Evolutionary conservation across 257 asterid species (phyloP).

Genomic region (Solanum pinnatisectum): DNA sequence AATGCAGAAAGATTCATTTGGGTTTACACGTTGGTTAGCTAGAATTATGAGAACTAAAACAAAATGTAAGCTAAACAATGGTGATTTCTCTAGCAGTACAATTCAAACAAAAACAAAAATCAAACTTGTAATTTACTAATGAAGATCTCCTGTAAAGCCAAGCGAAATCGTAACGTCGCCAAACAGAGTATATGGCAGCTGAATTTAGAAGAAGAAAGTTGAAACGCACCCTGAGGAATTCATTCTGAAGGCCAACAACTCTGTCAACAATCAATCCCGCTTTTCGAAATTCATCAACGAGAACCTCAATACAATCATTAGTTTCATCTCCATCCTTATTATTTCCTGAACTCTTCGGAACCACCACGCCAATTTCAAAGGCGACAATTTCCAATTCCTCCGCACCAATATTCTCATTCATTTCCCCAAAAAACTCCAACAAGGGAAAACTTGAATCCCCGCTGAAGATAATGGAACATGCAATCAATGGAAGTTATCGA

Average conservation of each 20-base stretch:
- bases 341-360: slow-evolving; percentile 40
- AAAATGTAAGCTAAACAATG: neutral
- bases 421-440: neutral
- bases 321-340: neutral
- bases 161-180: neutral
- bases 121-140: neutral
- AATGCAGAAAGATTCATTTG: neutral
- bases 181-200: neutral
- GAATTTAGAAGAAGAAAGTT: neutral
- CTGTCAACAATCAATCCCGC: slow-evolving; percentile 71
- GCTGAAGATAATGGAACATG: neutral
- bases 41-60: neutral
- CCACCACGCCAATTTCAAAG: slow-evolving; percentile 71
- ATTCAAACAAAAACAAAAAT: neutral
- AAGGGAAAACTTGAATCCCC: neutral
- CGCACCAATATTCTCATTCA: slow-evolving; percentile 40
- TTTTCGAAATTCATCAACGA: slow-evolving; percentile 45
- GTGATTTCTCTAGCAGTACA: neutral
- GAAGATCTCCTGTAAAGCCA: neutral
- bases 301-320: slow-evolving; percentile 50
- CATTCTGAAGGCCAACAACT: slow-evolving; percentile 71
- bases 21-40: neutral
- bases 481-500: neutral
- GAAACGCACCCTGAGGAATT: slow-evolving; percentile 55
- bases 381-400: slow-evolving; percentile 39